Evolutionary conservation across 768 basidiomycete genomes (phyloP), one percentile per base, ranked within the genome.

Genomic region (Glaciozyma martinii): DNA sequence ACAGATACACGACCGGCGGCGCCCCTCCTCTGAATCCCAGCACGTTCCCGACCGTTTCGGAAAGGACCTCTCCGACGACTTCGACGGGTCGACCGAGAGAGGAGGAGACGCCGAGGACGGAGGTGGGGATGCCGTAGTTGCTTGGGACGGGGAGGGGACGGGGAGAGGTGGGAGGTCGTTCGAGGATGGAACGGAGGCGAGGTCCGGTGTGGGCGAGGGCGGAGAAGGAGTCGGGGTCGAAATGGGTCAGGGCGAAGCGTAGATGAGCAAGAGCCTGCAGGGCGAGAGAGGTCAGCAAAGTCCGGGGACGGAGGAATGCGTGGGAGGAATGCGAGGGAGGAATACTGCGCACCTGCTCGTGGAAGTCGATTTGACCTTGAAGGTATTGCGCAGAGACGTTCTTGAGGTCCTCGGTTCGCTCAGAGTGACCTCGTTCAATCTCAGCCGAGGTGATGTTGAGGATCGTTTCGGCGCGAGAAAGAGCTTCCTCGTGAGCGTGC

Each of bases 381-480:
- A 91, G 80, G 73, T 89, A 85, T 46, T 86, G 86, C 63, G 79
- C 82, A 6, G 83, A 77, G 19, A 88, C 67, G 1, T 74, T 76
- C 21, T 78, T 76, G 66, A 90, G 84, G 70, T 90, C 88, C 71
- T 88, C 86, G 10, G 75, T 73, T 75, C 89, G 87, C 75, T 89
- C 86, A 0, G 78, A 76, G 73, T 89, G 87, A 70, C 89, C 88
- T 2, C 81, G 84, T 57, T 88, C 86, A 80, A 91, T 84, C 78
- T 92, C 89, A 1, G 90, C 88, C 84, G 90, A 86, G 3, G 89
- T 90, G 13, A 84, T 85, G 75, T 92, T 91, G 32, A 93, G 78
- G 10, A 90, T 88, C 0, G 90, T 91, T 76, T 93, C 90, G 74
- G 87, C 90, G 25, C 90, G 83, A 5, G 83, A 80, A 3, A 84